Evolutionary conservation across 495 filamentous ascomycete genomes (phyloP).

Genomic region (Sordaria brevicollis): DNA sequence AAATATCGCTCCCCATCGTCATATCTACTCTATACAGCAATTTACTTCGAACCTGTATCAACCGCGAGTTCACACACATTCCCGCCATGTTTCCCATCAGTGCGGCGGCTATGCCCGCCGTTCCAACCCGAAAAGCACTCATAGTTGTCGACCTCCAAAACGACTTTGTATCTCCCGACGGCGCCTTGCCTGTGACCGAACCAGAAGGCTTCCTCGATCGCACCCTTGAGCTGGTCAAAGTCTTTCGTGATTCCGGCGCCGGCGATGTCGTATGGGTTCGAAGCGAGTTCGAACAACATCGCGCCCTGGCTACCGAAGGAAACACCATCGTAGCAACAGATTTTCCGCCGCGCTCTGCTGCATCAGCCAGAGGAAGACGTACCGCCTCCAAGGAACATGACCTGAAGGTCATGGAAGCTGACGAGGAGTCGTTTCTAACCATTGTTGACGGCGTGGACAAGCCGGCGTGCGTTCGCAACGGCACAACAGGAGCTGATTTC

Average conservation of each 20-base stretch:
- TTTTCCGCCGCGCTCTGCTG: constrained; percentile 6
- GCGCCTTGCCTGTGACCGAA: constrained; percentile 55
- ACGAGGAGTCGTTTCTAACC: constrained; percentile 51
- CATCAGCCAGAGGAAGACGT: constrained; percentile 8
- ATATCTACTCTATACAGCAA: not conserved
- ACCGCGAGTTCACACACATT: constrained; percentile 1
- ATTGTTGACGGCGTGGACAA: constrained; percentile 29
- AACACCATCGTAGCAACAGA: constrained; percentile 36
- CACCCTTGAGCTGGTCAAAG: constrained; percentile 53
- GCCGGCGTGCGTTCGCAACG: constrained; percentile 45
- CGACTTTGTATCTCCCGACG: constrained; percentile 68
- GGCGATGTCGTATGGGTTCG: constrained; percentile 87
- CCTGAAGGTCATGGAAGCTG: constrained; percentile 17
- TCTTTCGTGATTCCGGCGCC: constrained; percentile 54
- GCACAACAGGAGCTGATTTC: constrained; percentile 59
- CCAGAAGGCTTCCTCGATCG: constrained; percentile 57
- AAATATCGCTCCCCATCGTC: not conserved
- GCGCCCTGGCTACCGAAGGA: constrained; percentile 36
- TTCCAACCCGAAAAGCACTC: constrained; percentile 68
- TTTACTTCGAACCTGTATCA: not conserved
- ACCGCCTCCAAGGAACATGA: constrained; percentile 15
- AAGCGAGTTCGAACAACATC: constrained; percentile 57
- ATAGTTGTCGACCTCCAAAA: constrained; percentile 85
- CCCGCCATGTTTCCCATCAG: constrained; percentile 39
- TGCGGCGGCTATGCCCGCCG: constrained; percentile 31